Percentiles rank a stretch among this genome's conserved stretches.
phyloP scores from a whole-genome alignment of 78 protist species.

The Dictyostelium capitatum region DNA sequence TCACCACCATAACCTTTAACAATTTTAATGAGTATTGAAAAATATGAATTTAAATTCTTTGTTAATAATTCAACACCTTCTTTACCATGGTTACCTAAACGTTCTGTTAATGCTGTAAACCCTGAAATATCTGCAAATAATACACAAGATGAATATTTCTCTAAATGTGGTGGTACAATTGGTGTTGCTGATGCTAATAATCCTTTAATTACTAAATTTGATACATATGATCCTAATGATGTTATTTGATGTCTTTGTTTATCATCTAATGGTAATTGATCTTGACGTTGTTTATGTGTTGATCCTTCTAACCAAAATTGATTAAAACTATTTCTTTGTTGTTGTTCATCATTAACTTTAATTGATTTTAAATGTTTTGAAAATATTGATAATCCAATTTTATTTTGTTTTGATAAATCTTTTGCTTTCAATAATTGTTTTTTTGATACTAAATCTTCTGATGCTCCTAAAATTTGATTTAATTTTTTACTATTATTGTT shows the following conservation, averaged over 20 bases:
- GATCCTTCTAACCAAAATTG: slow-evolving; percentile 79
- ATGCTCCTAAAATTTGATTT: slow-evolving; percentile 18
- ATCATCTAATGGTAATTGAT: slow-evolving; percentile 53
- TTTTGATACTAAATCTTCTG: not conserved
- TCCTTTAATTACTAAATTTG: slow-evolving; percentile 69
- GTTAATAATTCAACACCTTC: slow-evolving; percentile 87
- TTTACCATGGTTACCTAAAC: slow-evolving; percentile 70
- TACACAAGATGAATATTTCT: slow-evolving; percentile 70
- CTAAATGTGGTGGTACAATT: slow-evolving; percentile 70
- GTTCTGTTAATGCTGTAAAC: slow-evolving; percentile 85
- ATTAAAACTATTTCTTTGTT: slow-evolving; percentile 68
- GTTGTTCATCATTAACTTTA: slow-evolving; percentile 27
- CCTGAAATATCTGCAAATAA: slow-evolving; percentile 89
- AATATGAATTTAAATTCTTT: slow-evolving; percentile 78
- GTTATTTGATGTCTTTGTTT: slow-evolving; percentile 60
- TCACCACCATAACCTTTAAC: slow-evolving; percentile 87
- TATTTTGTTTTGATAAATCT: slow-evolving; percentile 23
- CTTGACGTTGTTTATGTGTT: slow-evolving; percentile 59
- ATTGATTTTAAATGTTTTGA: slow-evolving; percentile 52
- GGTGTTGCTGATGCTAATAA: slow-evolving; percentile 65
- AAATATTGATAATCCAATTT: not conserved
- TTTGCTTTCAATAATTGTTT: not conserved
- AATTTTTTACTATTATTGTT: slow-evolving; percentile 16
- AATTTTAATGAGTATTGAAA: slow-evolving; percentile 75
- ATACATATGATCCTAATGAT: slow-evolving; percentile 52